Base-by-base conservation (phyloP, 495 filamentous ascomycete genomes). In the Daldinia decipiens region DNA sequence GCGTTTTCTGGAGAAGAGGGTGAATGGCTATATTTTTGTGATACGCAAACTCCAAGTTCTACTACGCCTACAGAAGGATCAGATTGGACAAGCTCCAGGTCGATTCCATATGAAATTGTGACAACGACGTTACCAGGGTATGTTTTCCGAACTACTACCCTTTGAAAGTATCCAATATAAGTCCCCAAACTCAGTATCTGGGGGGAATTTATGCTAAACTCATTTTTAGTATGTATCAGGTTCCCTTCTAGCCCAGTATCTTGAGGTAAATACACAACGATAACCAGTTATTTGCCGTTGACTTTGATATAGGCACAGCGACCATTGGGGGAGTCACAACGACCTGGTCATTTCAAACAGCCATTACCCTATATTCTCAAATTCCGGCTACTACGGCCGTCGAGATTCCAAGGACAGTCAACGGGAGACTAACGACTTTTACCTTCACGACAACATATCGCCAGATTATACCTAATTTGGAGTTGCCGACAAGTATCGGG, bases 391-490 rank as follows among this genome's bases (percentile, higher is more conserved):
- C 69, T 31, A 2, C 58, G 26, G 31, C 67, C 4, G 40, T 71
- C 27, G 15, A 40, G 31, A 54, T 47, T 31, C 32, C 68, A n/a
- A 21, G 1, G 7, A 54, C 38, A 12, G 1, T 59, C 9, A 59
- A 71, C 29, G 63, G 54, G 9, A 1, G 45, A n/a, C 19, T 27
- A 11, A 17, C 17, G 3, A 50, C 38, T 11, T 53, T 38, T 4
- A 59, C 43, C 0, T 62, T 59, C 32, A 71, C 62, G 11, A 67
- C 58, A 15, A 62, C 62, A 7, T 71, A 62, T 43, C 11, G 38
- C 9, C 59, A 62, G 17, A 43, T 72, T 24, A 8, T n/a, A 24
- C 36, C 58, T 5, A 11, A 21, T 12, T 21, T 56, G 5, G 29
- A 29, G 29, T 29, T 9, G 5, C 40, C 7, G 12, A 31, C 19